Percentiles rank a stretch among this genome's conserved stretches.
Evolutionary conservation across 371 early-diverging fungal genomes (phyloP).

Genomic region (Mortierella sp.): DNA sequence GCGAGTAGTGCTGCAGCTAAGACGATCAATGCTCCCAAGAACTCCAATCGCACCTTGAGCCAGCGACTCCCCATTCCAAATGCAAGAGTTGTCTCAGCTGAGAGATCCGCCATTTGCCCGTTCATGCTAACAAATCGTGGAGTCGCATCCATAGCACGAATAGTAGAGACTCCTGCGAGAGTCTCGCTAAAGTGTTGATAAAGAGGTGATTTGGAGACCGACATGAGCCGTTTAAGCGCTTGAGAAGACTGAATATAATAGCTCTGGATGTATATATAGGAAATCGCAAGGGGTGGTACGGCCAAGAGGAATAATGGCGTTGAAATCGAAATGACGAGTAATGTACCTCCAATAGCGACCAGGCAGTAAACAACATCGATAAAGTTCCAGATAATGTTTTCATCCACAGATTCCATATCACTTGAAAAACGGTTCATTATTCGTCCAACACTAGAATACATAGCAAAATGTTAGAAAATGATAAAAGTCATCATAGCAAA

Average conservation of each 20-base stretch:
- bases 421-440: constrained; percentile 82
- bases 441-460: constrained; percentile 71
- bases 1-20: constrained; percentile 25
- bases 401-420: constrained; percentile 81
- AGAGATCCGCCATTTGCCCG: constrained; percentile 53
- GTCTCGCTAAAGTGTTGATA: constrained; percentile 72
- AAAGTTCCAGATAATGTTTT: constrained; percentile 65
- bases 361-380: constrained; percentile 64
- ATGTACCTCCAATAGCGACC: constrained; percentile 28
- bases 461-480: neutral
- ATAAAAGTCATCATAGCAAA: neutral
- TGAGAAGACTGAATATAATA: constrained; percentile 69
- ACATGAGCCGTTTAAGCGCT: constrained; percentile 69
- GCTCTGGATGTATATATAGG: constrained; percentile 24
- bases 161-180: constrained; percentile 61
- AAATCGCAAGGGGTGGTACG: constrained; percentile 19
- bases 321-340: constrained; percentile 32
- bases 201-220: constrained; percentile 68
- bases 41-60: constrained; percentile 82
- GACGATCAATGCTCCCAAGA: constrained; percentile 65
- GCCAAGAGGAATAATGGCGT: constrained; percentile 34
- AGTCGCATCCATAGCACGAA: constrained; percentile 68
- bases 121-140: constrained; percentile 40
- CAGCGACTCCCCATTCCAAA: constrained; percentile 76
- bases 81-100: constrained; percentile 53